A percentile compares a stretch with the other conserved stretches of the same genome.
These are phyloP conservation scores for Sporormia fimetaria DNA, from an alignment of 495 filamentous ascomycete species.

Conservation along the genomic window DNA sequence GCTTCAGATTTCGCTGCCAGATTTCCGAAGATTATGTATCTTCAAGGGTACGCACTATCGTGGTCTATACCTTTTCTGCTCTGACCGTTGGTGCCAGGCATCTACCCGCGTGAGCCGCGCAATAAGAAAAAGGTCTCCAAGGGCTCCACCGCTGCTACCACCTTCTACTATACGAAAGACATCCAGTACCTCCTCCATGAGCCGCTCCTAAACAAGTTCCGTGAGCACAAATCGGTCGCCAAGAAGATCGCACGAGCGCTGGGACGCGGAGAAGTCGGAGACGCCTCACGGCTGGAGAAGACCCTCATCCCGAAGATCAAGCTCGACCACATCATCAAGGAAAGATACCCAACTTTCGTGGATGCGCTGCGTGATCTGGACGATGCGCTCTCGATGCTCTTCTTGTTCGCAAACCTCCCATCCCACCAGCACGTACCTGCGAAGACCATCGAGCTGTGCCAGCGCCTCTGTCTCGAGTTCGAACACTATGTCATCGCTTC, in stretches of 20 bases:
- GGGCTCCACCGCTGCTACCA: slow-evolving; percentile 75
- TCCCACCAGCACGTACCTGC: slow-evolving; percentile 74
- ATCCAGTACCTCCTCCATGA: slow-evolving; percentile 97
- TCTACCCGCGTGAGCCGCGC: slow-evolving; percentile 91
- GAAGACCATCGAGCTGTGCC: slow-evolving; percentile 87
- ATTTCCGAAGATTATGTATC: slow-evolving; percentile 95
- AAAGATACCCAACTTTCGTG: slow-evolving; percentile 93
- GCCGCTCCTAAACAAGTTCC: slow-evolving; percentile 87
- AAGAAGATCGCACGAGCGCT: slow-evolving; percentile 93
- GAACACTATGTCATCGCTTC: slow-evolving; percentile 91
- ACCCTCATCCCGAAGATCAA: slow-evolving; percentile 74
- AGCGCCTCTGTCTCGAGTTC: slow-evolving; percentile 84
- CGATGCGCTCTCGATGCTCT: slow-evolving; percentile 91
- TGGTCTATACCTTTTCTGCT: neutral
- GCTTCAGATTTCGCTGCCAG: slow-evolving; percentile 89
- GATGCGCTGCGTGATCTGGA: slow-evolving; percentile 92
- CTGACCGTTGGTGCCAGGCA: too few species aligned
- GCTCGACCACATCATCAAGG: slow-evolving; percentile 91
- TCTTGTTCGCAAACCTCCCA: slow-evolving; percentile 94
- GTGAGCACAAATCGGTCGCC: slow-evolving; percentile 87
- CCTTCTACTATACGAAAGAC: slow-evolving; percentile 98
- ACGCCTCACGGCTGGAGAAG: slow-evolving; percentile 75
- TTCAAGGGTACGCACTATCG: slow-evolving; percentile 67
- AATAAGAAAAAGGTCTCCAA: slow-evolving; percentile 95
- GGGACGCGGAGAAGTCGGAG: slow-evolving; percentile 77